Conservation (phyloP, 2,329 filamentous ascomycete genomes). For the Curvularia spicifera region DNA sequence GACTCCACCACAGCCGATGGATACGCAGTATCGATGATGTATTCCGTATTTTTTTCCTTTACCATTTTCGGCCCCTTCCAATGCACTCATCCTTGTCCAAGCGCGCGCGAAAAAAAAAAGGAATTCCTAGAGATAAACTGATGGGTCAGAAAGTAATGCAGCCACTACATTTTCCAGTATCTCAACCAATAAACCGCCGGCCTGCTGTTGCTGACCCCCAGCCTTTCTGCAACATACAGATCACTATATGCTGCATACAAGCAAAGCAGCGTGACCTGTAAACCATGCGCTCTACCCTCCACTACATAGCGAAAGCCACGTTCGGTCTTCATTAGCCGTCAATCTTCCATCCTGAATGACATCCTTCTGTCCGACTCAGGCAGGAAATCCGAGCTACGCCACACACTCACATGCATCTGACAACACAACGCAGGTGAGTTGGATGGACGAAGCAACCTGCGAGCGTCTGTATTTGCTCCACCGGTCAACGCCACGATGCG, state of each 20-base stretch:
- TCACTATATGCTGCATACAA: slow-evolving; percentile 12
- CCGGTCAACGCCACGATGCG: slow-evolving; percentile 7
- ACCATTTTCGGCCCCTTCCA: background rate
- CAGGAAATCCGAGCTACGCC: slow-evolving; percentile 16
- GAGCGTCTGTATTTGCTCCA: background rate
- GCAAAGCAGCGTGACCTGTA: slow-evolving; percentile 14
- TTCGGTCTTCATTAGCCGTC: slow-evolving; percentile 12
- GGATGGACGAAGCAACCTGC: background rate
- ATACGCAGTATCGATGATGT: slow-evolving; percentile 6
- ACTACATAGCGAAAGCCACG: slow-evolving; percentile 1
- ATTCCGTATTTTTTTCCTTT: background rate
- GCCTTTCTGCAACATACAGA: slow-evolving; percentile 3
- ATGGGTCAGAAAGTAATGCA: slow-evolving; percentile 12
- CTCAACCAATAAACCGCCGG: slow-evolving; percentile 3
- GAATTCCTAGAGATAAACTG: background rate
- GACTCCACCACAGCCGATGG: slow-evolving; percentile 3
- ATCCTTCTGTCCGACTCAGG: slow-evolving; percentile 16
- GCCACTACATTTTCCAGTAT: slow-evolving; percentile 4
- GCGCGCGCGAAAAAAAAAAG: background rate
- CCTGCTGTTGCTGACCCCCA: background rate
- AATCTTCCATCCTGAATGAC: slow-evolving; percentile 5
- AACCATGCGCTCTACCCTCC: slow-evolving; percentile 10
- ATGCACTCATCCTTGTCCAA: background rate
- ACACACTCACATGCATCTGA: slow-evolving; percentile 7
- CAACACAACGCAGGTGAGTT: slow-evolving; percentile 1